These are phyloP conservation scores for Colletotrichum sp. DNA, from an alignment of 2,329 filamentous ascomycete species.

Conservation along the genomic window DNA sequence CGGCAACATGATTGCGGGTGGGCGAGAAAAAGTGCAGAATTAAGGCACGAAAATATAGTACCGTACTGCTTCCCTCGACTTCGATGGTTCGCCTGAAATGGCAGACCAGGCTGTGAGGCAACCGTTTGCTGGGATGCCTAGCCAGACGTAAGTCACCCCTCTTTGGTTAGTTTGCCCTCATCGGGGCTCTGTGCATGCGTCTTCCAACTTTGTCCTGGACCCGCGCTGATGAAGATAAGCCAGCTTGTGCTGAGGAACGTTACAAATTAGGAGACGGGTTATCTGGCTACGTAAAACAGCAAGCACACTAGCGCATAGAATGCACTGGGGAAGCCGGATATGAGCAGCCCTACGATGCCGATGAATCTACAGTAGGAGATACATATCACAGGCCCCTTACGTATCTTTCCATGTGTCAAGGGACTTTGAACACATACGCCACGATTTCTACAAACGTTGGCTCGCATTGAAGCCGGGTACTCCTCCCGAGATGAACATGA, in stretches of 20 bases:
- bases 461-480: not conserved
- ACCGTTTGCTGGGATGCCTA: not conserved
- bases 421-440: not conserved
- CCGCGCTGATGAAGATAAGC: not conserved
- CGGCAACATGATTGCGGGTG: not conserved
- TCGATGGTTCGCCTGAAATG: not conserved
- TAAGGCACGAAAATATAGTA: not conserved
- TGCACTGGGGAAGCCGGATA: not conserved
- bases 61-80: not conserved
- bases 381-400: accelerated
- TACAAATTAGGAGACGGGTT: not conserved
- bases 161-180: not conserved
- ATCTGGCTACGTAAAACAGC: not conserved
- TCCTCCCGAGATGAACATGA: not conserved
- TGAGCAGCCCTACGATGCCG: not conserved
- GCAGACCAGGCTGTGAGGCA: not conserved
- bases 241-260: not conserved
- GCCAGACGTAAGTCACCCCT: not conserved
- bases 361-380: not conserved
- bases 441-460: not conserved
- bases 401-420: not conserved
- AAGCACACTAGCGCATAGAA: not conserved
- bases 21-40: not conserved
- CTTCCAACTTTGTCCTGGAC: not conserved
- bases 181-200: not conserved